A percentile compares a stretch with the other conserved stretches of the same genome.
Evolutionary conservation across 73 alveolate genomes (phyloP).

Genomic region (Paramecium sexaurelia): DNA sequence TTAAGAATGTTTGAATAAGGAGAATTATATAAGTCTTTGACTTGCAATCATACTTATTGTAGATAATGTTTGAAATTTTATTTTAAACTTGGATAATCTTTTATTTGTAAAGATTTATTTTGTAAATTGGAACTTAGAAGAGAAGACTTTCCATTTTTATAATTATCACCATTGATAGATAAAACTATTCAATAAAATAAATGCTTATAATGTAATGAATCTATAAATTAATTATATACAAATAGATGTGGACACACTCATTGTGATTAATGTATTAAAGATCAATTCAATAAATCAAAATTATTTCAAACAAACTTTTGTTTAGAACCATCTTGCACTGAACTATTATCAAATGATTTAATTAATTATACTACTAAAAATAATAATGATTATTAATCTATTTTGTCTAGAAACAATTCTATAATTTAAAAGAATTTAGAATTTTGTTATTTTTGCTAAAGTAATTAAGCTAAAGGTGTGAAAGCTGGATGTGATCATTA

Average conservation of each 20-base stretch:
- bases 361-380: background rate
- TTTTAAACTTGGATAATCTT: background rate
- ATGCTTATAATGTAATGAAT: background rate
- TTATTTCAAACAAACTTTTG: background rate
- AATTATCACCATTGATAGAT: background rate
- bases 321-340: slow-evolving; percentile 16
- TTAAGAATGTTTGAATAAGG: background rate
- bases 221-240: background rate
- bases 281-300: background rate
- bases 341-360: background rate
- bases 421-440: background rate
- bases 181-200: background rate
- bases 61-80: slow-evolving; percentile 23
- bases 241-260: slow-evolving; percentile 35
- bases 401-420: background rate
- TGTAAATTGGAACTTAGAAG: background rate
- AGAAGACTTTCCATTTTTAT: slow-evolving; percentile 49
- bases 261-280: background rate
- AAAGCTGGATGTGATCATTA: background rate
- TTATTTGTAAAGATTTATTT: slow-evolving; percentile 24
- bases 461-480: background rate
- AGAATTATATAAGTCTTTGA: background rate
- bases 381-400: background rate
- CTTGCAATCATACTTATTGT: slow-evolving; percentile 19
- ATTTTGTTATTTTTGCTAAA: slow-evolving; percentile 6